phyloP scores from a whole-genome alignment of 2,329 filamentous ascomycete species.

The Epichloe uncinata region DNA sequence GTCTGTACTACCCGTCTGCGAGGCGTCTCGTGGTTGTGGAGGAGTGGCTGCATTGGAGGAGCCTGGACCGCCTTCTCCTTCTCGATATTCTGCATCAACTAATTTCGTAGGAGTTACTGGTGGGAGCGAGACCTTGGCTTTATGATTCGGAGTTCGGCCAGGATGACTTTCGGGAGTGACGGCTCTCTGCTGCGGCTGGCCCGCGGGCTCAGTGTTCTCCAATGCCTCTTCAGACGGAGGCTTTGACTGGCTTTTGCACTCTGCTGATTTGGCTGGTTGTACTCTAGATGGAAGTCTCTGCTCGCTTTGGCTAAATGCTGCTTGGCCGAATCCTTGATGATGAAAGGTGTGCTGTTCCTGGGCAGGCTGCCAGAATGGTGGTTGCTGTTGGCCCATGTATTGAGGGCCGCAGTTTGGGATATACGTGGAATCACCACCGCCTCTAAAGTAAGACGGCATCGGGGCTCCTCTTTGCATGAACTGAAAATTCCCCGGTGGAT shows the following conservation, averaged over 20 bases:
- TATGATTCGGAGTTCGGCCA: slow-evolving; percentile 3
- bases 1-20: not conserved
- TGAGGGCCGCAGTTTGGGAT: not conserved
- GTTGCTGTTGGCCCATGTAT: not conserved
- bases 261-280: not conserved
- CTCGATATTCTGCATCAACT: not conserved
- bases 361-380: not conserved
- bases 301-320: not conserved
- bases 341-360: not conserved
- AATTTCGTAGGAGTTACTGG: not conserved
- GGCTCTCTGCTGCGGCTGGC: not conserved
- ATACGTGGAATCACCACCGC: not conserved
- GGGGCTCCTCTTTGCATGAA: not conserved
- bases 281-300: not conserved
- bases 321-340: not conserved
- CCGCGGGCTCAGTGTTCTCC: slow-evolving; percentile 3
- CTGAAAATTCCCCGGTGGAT: not conserved
- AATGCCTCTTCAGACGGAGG: slow-evolving; percentile 16
- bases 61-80: not conserved
- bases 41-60: not conserved
- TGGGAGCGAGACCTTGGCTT: slow-evolving; percentile 12
- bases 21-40: not conserved
- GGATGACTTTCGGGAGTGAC: slow-evolving; percentile 5
- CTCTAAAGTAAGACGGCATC: not conserved
- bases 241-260: slow-evolving; percentile 15